Percentiles rank a stretch among this genome's conserved stretches.
These are phyloP conservation scores for Clitoria ternatea DNA, from an alignment of 306 rosid species.

Conservation along the genomic window DNA sequence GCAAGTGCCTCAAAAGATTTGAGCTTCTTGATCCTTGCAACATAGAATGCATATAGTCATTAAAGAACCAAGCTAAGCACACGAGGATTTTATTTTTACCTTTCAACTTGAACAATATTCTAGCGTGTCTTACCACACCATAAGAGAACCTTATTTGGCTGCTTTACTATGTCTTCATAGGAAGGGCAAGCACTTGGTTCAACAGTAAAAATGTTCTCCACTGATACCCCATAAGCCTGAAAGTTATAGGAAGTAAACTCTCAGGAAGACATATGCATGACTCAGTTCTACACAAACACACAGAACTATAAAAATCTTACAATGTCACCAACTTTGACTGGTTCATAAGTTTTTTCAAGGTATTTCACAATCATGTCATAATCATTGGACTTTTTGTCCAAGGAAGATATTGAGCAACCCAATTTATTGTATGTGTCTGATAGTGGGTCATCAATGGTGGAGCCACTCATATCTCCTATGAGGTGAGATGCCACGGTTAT, in stretches of 20 bases:
- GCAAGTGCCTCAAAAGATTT: slow-evolving; percentile 76
- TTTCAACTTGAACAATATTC: neutral
- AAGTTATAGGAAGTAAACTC: slow-evolving; percentile 10
- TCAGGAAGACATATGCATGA: neutral
- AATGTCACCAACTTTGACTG: slow-evolving; percentile 65
- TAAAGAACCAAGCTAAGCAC: neutral
- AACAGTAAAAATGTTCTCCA: slow-evolving; percentile 58
- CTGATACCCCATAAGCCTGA: slow-evolving; percentile 66
- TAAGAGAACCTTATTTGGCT: slow-evolving; percentile 73
- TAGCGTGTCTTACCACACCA: slow-evolving; percentile 70
- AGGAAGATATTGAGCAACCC: slow-evolving; percentile 57
- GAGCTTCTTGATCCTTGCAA: slow-evolving; percentile 67
- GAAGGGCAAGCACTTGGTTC: slow-evolving; percentile 51
- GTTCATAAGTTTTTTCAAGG: slow-evolving; percentile 70
- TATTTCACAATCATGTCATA: slow-evolving; percentile 74
- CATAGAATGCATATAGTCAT: neutral
- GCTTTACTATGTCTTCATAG: slow-evolving; percentile 60
- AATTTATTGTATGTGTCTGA: slow-evolving; percentile 57
- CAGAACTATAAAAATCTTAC: slow-evolving; percentile 29
- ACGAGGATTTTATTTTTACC: neutral
- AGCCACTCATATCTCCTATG: slow-evolving; percentile 72
- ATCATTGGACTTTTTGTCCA: slow-evolving; percentile 56
- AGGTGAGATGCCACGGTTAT: slow-evolving; percentile 70
- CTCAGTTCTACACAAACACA: neutral
- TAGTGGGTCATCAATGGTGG: slow-evolving; percentile 73